Conservation (phyloP, 257 asterid species). For the Lavandula angustifolia region DNA sequence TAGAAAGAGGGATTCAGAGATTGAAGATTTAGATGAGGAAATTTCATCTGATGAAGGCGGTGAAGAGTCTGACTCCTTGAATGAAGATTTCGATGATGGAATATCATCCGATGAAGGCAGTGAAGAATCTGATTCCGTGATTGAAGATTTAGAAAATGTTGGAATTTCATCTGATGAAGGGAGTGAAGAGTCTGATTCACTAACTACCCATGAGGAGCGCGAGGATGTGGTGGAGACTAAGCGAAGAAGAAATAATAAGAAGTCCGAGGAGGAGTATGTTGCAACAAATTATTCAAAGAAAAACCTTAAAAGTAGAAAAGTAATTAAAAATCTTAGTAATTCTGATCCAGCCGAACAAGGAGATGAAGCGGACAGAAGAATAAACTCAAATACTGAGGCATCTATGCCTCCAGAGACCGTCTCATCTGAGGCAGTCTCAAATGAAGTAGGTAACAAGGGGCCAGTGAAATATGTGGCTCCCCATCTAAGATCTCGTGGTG, state of each 20-base stretch:
- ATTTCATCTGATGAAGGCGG: slow-evolving; percentile 32
- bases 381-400: slow-evolving; percentile 29
- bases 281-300: slow-evolving; percentile 37
- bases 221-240: slow-evolving; percentile 39
- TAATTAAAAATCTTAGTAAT: slow-evolving; percentile 16
- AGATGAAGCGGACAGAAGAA: slow-evolving; percentile 28
- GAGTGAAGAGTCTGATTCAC: slow-evolving; percentile 38
- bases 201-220: slow-evolving; percentile 37
- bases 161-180: slow-evolving; percentile 34
- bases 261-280: slow-evolving; percentile 43
- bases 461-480: slow-evolving; percentile 69
- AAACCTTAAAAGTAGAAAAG: slow-evolving; percentile 21
- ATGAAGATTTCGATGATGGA: slow-evolving; percentile 44
- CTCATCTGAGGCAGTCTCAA: slow-evolving; percentile 30
- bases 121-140: slow-evolving; percentile 9
- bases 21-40: slow-evolving; percentile 44
- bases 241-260: slow-evolving; percentile 43
- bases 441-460: slow-evolving; percentile 30
- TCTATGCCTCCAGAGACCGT: slow-evolving; percentile 31
- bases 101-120: slow-evolving; percentile 32
- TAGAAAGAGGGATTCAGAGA: slow-evolving; percentile 25
- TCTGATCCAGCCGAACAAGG: slow-evolving; percentile 33
- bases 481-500: slow-evolving; percentile 55
- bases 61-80: slow-evolving; percentile 32
- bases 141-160: slow-evolving; percentile 44